Base-by-base conservation (phyloP, 1,284 basidiomycete species). In the Marasmius fiardii region DNA sequence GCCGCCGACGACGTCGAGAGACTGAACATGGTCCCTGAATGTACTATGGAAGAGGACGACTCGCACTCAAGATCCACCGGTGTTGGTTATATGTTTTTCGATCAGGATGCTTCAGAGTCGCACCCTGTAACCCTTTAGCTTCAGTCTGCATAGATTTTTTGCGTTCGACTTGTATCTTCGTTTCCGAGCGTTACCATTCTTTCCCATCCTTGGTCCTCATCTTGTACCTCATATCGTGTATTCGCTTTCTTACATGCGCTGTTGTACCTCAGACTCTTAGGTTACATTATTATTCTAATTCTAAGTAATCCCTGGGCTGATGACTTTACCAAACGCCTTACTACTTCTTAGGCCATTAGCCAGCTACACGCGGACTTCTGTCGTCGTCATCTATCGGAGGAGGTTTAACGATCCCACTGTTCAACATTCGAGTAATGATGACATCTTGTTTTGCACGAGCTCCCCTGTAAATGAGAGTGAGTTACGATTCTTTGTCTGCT, bases 391-490 rank as follows among this genome's bases (percentile, higher is more conserved):
- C 76, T 23, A 70, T 65, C 1, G 70, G 63, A 28, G 80, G 81
- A 2, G 79, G 79, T 52, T 75, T 77, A 6, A 80, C 71, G 49
- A 82, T 70, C 1, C 85, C 86, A 62, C 79, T 83, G 33, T 63
- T 61, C 43, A 88, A 65, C 78, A 88, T 78, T 35, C 72, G 63
- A 37, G 68, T 63, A 2, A 86, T 64, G 8, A 74, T 61, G 18
- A 71, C 67, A 60, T 86, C 78, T 21, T 71, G 60, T 24, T 52
- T 61, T 3, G 71, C 70, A 45, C 61, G 67, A 18, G 65, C 62
- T n/a, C 80, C 79, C 52, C 81, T 83, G 48, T 1, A 45, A 43
- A 39, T 20, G 41, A 49, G 11, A 50, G 14, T 18, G 18, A 18
- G 12, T n/a, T n/a, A n/a, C 28, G 31, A 31, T 12, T 37, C 12